A percentile compares a stretch with the other conserved stretches of the same genome.
Conservation (phyloP, 345 rosid species). For the Pistacia vera region DNA sequence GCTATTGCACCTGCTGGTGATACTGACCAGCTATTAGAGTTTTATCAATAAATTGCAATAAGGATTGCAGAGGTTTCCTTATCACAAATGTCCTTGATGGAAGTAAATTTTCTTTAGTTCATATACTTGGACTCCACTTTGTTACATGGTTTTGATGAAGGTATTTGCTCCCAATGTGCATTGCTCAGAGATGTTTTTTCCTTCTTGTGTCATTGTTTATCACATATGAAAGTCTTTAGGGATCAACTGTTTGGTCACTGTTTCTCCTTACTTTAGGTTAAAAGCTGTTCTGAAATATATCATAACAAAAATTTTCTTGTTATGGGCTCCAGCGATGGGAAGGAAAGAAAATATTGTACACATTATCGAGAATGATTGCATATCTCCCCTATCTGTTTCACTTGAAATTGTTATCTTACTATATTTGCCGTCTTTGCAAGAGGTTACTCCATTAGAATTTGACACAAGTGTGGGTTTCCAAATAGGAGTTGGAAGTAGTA, state of each 20-base stretch:
- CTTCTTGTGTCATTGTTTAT: neutral
- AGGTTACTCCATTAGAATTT: constrained; percentile 84
- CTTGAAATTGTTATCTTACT: constrained; percentile 13
- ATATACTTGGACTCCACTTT: neutral
- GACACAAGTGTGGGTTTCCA: constrained; percentile 40
- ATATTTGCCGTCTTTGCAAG: constrained; percentile 44
- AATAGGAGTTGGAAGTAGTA: constrained; percentile 73
- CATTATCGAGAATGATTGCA: neutral
- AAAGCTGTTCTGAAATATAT: neutral
- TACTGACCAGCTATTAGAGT: too few species aligned
- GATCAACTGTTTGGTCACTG: neutral
- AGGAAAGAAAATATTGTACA: neutral
- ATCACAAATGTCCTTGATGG: neutral
- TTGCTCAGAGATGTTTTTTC: neutral
- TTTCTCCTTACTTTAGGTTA: neutral
- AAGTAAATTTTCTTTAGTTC: neutral
- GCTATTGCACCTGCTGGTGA: too few species aligned
- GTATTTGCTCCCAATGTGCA: too few species aligned
- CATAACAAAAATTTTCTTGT: neutral
- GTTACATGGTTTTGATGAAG: neutral
- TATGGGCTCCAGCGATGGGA: neutral
- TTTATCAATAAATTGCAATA: too few species aligned
- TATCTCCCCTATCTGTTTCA: neutral
- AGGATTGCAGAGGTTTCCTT: neutral
- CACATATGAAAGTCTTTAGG: neutral